Evolutionary conservation across 192 early-diverging fungal genomes (phyloP).

Genomic region (Allomyces javanicus): DNA sequence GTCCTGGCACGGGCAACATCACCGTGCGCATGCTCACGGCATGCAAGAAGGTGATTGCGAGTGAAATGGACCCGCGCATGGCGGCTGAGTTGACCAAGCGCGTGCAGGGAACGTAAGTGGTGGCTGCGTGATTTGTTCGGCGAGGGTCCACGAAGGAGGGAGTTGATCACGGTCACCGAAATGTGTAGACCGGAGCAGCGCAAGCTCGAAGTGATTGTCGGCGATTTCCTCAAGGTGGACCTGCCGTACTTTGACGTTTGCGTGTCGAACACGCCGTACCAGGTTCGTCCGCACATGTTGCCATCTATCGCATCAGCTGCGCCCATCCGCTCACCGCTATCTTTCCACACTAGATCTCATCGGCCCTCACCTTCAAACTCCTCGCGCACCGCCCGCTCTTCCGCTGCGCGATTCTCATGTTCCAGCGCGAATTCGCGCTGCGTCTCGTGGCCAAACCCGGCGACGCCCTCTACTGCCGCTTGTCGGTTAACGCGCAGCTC

Average conservation of each 20-base stretch:
- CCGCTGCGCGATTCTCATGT: conserved; percentile 90
- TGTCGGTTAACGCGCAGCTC: conserved; percentile 85
- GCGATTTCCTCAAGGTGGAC: conserved; percentile 92
- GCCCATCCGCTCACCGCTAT: not conserved
- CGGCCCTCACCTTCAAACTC: conserved; percentile 86
- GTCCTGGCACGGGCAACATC: conserved; percentile 97
- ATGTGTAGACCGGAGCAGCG: conserved; percentile 44
- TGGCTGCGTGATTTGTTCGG: not conserved
- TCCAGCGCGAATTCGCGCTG: conserved; percentile 95
- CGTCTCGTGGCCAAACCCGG: conserved; percentile 86
- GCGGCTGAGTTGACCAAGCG: conserved; percentile 93
- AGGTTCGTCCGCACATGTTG: conserved; percentile 13
- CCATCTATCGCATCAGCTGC: too few relatives aligned
- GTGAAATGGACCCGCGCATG: conserved; percentile 89
- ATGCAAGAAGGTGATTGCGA: conserved; percentile 82
- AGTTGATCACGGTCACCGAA: conserved; percentile 2
- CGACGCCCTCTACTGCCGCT: conserved; percentile 71
- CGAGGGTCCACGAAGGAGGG: conserved; percentile 2
- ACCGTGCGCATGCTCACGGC: conserved; percentile 81
- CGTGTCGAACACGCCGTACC: conserved; percentile 96
- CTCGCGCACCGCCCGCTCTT: conserved; percentile 84
- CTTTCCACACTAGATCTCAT: conserved; percentile 53
- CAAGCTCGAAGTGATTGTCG: conserved; percentile 82
- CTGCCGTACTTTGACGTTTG: conserved; percentile 96
- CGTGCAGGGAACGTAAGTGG: conserved; percentile 72